Base-by-base conservation (phyloP, 495 filamentous ascomycete genomes). In the Talaromyces trachyspermus region DNA sequence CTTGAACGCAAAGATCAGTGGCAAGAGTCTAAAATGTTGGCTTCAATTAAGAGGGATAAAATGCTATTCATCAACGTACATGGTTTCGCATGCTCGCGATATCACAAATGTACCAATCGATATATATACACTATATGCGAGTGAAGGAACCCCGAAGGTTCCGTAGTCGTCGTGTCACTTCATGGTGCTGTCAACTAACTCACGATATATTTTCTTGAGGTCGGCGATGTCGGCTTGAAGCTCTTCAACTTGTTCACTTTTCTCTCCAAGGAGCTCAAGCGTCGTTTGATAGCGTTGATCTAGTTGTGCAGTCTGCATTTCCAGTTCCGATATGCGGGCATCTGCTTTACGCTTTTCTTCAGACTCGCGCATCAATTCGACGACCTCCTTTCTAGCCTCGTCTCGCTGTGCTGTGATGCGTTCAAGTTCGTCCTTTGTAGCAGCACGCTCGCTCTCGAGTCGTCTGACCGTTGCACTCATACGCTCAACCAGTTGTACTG, bases 221-320 rank as follows among this genome's bases (percentile, higher is more conserved):
- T 97, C 92, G 42, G 77, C 72, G 45, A 97, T 85, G 74, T 97
- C 92, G 26, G 83, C 83, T 61, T 78, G 77, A 43, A 99, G 69
- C 72, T 97, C 91, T 52, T 95, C 88, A 11, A 95, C 89, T 60
- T 81, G 65, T 74, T 97, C 92, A 59, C 86, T 95, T 80, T 94
- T 95, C 77, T 98, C 92, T 9, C 92, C 92, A 30, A 96, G 64
- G 84, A 98, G 84, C 71, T 96, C 90, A 33, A 98, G 70, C 36
- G 86, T 91, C 1, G 89, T 92, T 63, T 90, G 80, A 59, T 96
- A 95, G 54, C 91, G 71, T 53, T 76, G 67, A 38, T 81, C 82
- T 19, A 75, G 49, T 25, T 67, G 65, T 41, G 64, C 64, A 14
- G 90, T 63, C 50, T 84, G 79, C 38, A 61, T 66, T 61, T 95